Evolutionary conservation across 345 rosid species (phyloP), one percentile per base, ranked within the genome.

Genomic region (Angophora floribunda): DNA sequence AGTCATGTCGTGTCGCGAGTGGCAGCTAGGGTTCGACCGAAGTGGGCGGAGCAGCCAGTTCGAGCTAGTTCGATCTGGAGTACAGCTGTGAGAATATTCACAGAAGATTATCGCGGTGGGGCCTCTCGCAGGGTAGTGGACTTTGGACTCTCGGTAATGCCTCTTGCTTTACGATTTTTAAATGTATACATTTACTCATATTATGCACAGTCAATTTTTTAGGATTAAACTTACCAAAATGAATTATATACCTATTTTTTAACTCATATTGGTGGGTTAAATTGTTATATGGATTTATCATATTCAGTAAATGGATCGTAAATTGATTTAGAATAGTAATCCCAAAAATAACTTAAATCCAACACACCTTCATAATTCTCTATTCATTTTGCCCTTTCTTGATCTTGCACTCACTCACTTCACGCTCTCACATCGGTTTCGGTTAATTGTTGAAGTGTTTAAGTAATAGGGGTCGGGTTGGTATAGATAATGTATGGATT

Each of bases 101-200:
- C 2, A 9, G 47, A 10, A 65, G 24, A 41, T 41, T 19, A 41
- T 19, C 6, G 28, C 1, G 2, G 13, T 3, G 13, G 6, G 14
- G 24, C 82, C 44, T 9, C 26, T 41, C 13, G 4, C 1, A 9
- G 4, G 44, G 9, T 45, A 16, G 41, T 36, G 41, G 41, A 67
- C 9, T 32, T 67, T 5, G 2, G 32, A 36, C 13, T 17, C 7
- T 0, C 1, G 0, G 4, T 9, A 19, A 19, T 4, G 24, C 26
- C 13, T 21, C 1, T 9, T 0, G 4, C 7, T 75, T 41, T 30
- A 30, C 2, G 2, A 2, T 63, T 63, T n/a, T 12, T 12, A 12
- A 61, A 61, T 15, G 21, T 65, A 65, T 3, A 30, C 7, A 0
- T 7, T 3, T n/a, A 65, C 9, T n/a, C 32, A 16, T n/a, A 14